Evolutionary conservation across 1,284 basidiomycete genomes (phyloP).

Genomic region (Leccinum solheimii): DNA sequence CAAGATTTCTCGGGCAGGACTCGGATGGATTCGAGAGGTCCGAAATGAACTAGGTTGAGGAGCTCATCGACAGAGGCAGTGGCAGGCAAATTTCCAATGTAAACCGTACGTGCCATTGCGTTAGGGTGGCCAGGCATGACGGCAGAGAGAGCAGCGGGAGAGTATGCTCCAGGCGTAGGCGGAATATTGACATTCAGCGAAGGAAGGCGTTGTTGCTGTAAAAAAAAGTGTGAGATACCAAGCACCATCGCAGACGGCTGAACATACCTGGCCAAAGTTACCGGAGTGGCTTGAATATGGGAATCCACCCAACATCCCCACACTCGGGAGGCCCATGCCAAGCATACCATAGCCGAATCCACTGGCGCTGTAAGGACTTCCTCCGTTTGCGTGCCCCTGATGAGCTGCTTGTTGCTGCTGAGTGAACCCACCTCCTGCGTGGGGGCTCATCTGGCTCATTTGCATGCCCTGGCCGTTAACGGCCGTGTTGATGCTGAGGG

Average conservation of each 20-base stretch:
- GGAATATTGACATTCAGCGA: slow-evolving; percentile 63
- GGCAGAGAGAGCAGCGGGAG: slow-evolving; percentile 67
- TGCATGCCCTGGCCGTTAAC: slow-evolving; percentile 44
- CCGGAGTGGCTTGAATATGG: slow-evolving; percentile 70
- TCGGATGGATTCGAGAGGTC: slow-evolving; percentile 92
- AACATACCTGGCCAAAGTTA: slow-evolving; percentile 62
- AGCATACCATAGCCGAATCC: slow-evolving; percentile 68
- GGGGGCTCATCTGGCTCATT: slow-evolving; percentile 67
- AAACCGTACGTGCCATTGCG: slow-evolving; percentile 87
- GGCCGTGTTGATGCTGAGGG: slow-evolving; percentile 65
- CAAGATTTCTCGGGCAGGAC: slow-evolving; percentile 98
- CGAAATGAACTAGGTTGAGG: slow-evolving; percentile 96
- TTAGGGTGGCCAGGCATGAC: slow-evolving; percentile 66
- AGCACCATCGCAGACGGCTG: neutral
- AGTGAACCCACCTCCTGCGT: slow-evolving; percentile 45
- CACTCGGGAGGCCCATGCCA: slow-evolving; percentile 69
- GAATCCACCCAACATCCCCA: slow-evolving; percentile 68
- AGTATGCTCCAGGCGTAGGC: slow-evolving; percentile 60
- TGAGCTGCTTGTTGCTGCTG: slow-evolving; percentile 47
- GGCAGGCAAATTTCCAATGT: slow-evolving; percentile 95
- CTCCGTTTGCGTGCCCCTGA: slow-evolving; percentile 41
- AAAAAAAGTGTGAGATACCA: slow-evolving; percentile 12
- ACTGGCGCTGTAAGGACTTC: slow-evolving; percentile 49
- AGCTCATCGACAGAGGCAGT: slow-evolving; percentile 97
- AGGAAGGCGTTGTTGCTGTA: slow-evolving; percentile 55